Base-by-base conservation (phyloP, 768 basidiomycete species). In the Rhodocollybia butyracea region DNA sequence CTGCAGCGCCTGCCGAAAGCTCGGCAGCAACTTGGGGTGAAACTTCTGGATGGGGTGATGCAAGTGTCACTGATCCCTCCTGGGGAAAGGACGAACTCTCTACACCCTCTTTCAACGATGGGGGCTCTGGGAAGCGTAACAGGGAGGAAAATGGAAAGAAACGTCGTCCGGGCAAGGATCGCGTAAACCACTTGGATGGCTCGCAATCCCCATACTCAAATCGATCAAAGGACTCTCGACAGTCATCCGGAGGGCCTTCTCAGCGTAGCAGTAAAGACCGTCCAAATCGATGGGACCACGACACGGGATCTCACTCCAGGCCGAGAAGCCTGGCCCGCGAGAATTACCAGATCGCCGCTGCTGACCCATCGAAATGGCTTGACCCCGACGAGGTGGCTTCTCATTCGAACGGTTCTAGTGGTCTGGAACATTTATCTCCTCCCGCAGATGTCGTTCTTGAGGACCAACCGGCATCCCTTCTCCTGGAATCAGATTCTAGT, bases 1-100 rank as follows among this genome's bases (percentile, higher is more conserved):
- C 48, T 29, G 51, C 45, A 22, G 59, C 60, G 54, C 45, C 57
- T 15, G 29, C 56, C 19, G 30, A 51, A 19, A 65, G 57, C 22
- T 38, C 48, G 5, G 32, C 34, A 3, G 48, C 3, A 7, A 50
- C 22, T 17, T 50, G 48, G 48, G 48, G 48, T 38, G 34, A 48
- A 17, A 11, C 2, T 17, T 3, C 5, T 15, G 27, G 19, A 4
- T 46, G 45, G 31, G 46, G 17, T 3, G 21, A 38, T 24, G 32
- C 13, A 13, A 34, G 46, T n/a, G 6, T 31, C 11, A 19, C 1
- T n/a, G n/a, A n/a, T n/a, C n/a, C n/a, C 13, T 34, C 24, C 13
- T 45, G 12, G 46, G 46, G 46, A 15, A 7, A 36, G 17, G 0
- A n/a, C 26, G 8, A 42, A 42, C 41, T 24, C 17, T 34, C 31